Evolutionary conservation across 2,329 filamentous ascomycete genomes (phyloP), one percentile per base, ranked within the genome.

Genomic region (Helicocarpus griseus): DNA sequence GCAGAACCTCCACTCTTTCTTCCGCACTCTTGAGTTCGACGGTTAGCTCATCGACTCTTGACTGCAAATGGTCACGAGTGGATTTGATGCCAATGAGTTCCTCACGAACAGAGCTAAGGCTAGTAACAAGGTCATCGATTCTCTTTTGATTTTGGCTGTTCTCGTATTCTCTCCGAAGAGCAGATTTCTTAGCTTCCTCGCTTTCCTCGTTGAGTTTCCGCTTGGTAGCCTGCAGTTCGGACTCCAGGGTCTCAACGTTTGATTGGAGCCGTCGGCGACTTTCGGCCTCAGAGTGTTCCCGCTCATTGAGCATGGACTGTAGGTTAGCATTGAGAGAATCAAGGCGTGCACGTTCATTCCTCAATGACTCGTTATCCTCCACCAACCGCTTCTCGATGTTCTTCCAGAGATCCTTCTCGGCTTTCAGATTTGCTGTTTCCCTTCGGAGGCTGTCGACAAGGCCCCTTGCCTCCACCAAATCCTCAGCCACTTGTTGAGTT

Each of bases 391-490:
- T 85, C 65, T 97, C 90, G 31, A 96, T 95, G 51, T 86, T 88
- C 72, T 93, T 95, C 86, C 87, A 95, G 8, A 98, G 77, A 35
- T 89, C 86, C 71, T 95, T 95, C 69, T 97, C 91, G 0, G 91
- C 90, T 67, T 95, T 95, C 31, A 96, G 79, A 63, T 97, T 96
- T 14, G 89, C 85, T 50, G 85, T 89, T 65, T 98, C 93, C 57
- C 89, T 89, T 49, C 89, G 86, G 68, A 96, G 80, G 62, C 89
- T 90, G 63, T 98, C 91, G 3, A 87, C 76, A 49, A 91, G 72
- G 29, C 86, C 86, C 65, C 84, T 86, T 4, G 86, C 83, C 65
- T 96, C 93, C 8, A 97, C 83, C 5, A 97, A 78, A 60, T 98
- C 91, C 68, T 97, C 91, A 0, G 89, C 89, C 26, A 91, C 86